Evolutionary conservation across 108 stramenopile genomes (phyloP).

Genomic region (Phaeodactylum tricornutum): DNA sequence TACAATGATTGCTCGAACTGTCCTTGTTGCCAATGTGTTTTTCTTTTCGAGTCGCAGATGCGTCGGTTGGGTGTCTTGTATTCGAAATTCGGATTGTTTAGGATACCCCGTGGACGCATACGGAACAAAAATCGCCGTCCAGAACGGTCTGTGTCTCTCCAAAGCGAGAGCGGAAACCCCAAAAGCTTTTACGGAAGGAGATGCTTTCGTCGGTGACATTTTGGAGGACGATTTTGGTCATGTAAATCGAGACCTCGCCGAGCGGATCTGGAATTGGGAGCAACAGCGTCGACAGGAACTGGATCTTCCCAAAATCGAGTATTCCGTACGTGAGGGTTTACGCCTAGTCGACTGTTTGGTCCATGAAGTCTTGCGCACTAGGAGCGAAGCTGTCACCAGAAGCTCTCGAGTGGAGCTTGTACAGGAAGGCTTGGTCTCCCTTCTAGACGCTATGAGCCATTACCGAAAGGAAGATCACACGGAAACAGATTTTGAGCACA

Average conservation of each 20-base stretch:
- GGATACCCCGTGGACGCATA: too few species aligned
- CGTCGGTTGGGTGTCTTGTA: too few species aligned
- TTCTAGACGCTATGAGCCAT: conserved; percentile 36
- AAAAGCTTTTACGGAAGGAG: too few species aligned
- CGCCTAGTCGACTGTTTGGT: conserved; percentile 44
- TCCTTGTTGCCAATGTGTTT: too few species aligned
- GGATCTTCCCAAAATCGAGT: conserved; percentile 20
- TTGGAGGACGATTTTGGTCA: conserved; percentile 52
- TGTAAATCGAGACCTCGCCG: conserved; percentile 42
- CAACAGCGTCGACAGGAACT: conserved; percentile 25
- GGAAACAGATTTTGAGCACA: conserved; percentile 46
- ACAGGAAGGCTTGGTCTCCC: conserved; percentile 55
- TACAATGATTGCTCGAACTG: too few species aligned
- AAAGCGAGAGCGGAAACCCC: too few species aligned
- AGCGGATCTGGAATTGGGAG: conserved; percentile 59
- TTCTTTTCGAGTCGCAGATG: too few species aligned
- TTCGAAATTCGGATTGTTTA: too few species aligned
- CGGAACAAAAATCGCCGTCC: too few species aligned
- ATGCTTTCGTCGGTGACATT: too few species aligned
- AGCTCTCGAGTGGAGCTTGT: conserved; percentile 54
- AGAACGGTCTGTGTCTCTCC: too few species aligned
- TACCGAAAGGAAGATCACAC: conserved; percentile 21
- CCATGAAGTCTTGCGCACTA: conserved; percentile 2
- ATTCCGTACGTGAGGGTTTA: conserved; percentile 47
- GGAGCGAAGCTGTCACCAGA: neutral